phyloP scores from a whole-genome alignment of 345 rosid species.

The Eutrema japonicum region DNA sequence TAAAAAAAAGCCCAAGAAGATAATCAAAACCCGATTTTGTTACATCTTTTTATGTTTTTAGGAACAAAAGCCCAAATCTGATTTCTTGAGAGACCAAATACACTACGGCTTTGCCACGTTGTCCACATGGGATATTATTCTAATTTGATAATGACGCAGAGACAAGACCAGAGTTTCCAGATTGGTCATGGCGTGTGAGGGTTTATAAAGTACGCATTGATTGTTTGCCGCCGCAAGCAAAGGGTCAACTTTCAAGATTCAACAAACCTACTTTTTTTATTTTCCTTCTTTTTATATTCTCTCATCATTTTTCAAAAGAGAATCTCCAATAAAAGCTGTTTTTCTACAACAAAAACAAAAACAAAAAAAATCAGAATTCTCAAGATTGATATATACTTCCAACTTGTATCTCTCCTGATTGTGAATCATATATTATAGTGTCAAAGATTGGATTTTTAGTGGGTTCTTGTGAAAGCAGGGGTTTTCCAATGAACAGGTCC shows the following conservation, averaged over 20 bases:
- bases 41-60: background rate
- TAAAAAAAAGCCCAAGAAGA: conserved; percentile 13
- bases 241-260: conserved; percentile 44
- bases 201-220: background rate
- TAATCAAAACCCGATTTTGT: background rate
- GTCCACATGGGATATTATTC: conserved; percentile 13
- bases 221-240: conserved; percentile 39
- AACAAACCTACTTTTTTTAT: conserved; percentile 22
- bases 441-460: conserved; percentile 1
- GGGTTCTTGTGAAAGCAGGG: conserved; percentile 22
- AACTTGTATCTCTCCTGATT: conserved; percentile 15
- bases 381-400: conserved; percentile 19
- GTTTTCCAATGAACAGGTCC: conserved; percentile 34
- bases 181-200: conserved; percentile 34
- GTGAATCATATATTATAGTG: background rate
- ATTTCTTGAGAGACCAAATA: background rate
- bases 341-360: background rate
- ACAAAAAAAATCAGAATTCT: background rate
- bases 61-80: conserved; percentile 27
- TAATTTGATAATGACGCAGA: conserved; percentile 21
- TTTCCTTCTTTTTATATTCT: background rate
- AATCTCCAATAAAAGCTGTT: background rate
- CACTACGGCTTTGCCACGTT: conserved; percentile 21
- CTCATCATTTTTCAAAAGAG: background rate
- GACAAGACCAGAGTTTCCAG: conserved; percentile 11